These are phyloP conservation scores for Neospora caninum DNA, from an alignment of 169 alveolate genomes.

Conservation along the genomic window DNA sequence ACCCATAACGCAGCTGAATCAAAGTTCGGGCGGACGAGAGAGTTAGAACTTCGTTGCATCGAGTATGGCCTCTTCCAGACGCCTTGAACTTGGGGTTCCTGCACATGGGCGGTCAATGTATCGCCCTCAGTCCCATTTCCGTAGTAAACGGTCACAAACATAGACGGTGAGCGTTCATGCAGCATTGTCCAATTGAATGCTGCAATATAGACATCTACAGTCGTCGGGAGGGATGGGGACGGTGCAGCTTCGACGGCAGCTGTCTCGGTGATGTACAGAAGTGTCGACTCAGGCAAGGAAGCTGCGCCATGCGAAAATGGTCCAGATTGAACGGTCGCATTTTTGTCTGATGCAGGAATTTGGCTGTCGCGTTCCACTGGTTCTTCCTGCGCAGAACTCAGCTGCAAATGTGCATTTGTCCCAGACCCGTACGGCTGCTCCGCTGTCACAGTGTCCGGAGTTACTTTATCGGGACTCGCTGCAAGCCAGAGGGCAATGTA, in stretches of 20 bases:
- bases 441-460: background rate
- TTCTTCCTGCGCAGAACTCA: background rate
- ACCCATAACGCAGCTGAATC: background rate
- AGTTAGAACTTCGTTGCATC: background rate
- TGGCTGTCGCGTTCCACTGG: background rate
- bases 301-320: too few relatives aligned
- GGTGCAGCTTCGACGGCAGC: background rate
- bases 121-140: conserved; percentile 6
- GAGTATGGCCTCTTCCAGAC: conserved; percentile 23
- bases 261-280: conserved; percentile 31
- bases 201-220: conserved; percentile 6
- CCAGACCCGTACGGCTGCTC: background rate
- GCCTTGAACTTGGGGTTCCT: background rate
- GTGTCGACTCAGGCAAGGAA: background rate
- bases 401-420: background rate
- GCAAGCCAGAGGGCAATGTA: background rate
- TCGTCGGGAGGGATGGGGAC: background rate
- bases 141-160: conserved; percentile 26
- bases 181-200: background rate
- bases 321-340: background rate
- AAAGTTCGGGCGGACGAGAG: background rate
- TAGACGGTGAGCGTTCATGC: background rate
- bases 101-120: background rate
- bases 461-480: background rate
- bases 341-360: background rate